These are phyloP conservation scores for Aquilaria yunnanensis DNA, from an alignment of 345 rosid genomes.

Conservation along the genomic window DNA sequence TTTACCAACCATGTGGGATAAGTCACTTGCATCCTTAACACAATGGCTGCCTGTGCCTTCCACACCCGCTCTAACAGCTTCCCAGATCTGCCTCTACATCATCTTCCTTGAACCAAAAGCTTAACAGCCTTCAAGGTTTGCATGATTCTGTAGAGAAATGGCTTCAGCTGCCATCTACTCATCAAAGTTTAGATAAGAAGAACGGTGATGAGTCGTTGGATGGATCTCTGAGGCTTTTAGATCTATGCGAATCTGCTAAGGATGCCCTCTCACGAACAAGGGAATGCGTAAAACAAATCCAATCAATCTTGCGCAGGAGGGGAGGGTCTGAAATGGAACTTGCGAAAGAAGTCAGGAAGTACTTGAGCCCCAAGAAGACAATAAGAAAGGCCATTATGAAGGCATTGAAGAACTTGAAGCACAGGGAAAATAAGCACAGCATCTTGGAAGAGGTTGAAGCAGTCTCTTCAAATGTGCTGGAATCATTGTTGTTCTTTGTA, in stretches of 20 bases:
- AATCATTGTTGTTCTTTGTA: conserved; percentile 10
- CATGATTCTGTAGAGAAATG: conserved; percentile 22
- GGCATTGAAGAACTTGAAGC: conserved; percentile 12
- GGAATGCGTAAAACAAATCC: conserved; percentile 20
- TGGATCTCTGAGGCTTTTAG: conserved; percentile 26
- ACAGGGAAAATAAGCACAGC: not conserved
- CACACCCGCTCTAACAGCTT: conserved; percentile 45
- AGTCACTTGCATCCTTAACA: no score
- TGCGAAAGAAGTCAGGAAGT: conserved; percentile 10
- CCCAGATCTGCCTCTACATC: conserved; percentile 25
- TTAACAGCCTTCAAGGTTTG: conserved; percentile 21
- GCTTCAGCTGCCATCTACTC: conserved; percentile 19
- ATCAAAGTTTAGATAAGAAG: conserved; percentile 12
- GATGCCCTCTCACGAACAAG: conserved; percentile 30
- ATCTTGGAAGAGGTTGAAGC: conserved; percentile 15
- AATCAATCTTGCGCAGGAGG: conserved; percentile 17
- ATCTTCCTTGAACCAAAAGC: conserved; percentile 14
- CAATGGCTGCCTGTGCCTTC: conserved; percentile 27
- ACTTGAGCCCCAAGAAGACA: conserved; percentile 12
- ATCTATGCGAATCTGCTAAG: conserved; percentile 21
- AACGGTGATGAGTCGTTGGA: conserved; percentile 25
- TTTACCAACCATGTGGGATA: no score
- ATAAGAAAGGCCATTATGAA: conserved; percentile 16
- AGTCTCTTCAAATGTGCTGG: conserved; percentile 9
- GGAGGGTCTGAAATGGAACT: conserved; percentile 2